Conservation (phyloP, 805 yeast genomes). For the Metschnikowia continentalis region DNA sequence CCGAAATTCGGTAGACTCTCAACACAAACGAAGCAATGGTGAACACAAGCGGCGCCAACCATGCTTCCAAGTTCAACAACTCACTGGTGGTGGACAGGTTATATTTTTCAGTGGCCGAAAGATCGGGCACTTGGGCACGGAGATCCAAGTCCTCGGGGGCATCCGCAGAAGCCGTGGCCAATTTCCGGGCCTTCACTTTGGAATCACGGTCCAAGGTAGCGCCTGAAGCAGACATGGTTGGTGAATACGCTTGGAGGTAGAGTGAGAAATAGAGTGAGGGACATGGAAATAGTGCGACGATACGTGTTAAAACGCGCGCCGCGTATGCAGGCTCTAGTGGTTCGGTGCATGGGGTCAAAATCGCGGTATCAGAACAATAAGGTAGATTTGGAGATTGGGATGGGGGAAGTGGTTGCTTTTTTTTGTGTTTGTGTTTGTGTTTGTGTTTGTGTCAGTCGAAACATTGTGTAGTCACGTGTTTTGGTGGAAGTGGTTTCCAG, state of each 20-base stretch:
- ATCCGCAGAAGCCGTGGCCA: not conserved
- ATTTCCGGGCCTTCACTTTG: slow-evolving; percentile 5
- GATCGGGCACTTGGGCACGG: slow-evolving; percentile 7
- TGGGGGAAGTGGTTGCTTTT: too few species aligned
- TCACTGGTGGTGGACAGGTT: slow-evolving; percentile 16
- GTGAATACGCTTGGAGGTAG: not conserved
- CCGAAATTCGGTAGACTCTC: slow-evolving; percentile 71
- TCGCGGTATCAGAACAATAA: too few species aligned
- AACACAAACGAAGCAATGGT: slow-evolving; percentile 67
- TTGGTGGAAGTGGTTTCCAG: not conserved
- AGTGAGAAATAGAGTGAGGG: not conserved
- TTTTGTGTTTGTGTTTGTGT: too few species aligned
- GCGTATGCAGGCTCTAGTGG: not conserved
- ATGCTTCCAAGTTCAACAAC: slow-evolving; percentile 31
- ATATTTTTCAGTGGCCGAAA: slow-evolving; percentile 16
- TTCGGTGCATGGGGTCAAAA: not conserved
- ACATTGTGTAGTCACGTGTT: not conserved
- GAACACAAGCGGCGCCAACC: slow-evolving; percentile 55
- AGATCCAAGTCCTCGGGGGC: not conserved
- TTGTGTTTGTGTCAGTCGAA: too few species aligned
- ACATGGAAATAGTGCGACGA: not conserved
- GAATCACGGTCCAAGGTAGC: slow-evolving; percentile 8
- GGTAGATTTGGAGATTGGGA: too few species aligned
- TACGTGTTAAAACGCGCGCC: slow-evolving; percentile 9
- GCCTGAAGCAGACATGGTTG: slow-evolving; percentile 18